Conservation (phyloP, 768 basidiomycete species). For the Boletus vinaceobasis region DNA sequence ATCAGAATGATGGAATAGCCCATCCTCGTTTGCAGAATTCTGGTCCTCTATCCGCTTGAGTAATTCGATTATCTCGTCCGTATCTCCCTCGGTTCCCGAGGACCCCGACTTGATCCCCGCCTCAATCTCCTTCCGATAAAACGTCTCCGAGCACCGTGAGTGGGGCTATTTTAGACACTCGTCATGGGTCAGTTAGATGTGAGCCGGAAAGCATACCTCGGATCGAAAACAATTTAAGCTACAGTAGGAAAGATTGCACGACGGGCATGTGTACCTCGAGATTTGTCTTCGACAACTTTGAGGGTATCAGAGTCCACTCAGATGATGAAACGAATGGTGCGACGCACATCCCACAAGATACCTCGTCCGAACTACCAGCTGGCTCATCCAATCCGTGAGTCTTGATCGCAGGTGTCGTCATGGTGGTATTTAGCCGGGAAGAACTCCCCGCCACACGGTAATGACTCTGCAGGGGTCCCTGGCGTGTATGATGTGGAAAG, state of each 20-base stretch:
- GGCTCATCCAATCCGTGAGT: conserved; percentile 13
- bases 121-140: conserved; percentile 76
- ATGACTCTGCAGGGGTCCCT: neutral
- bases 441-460: neutral
- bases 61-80: conserved; percentile 63
- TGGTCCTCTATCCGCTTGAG: conserved; percentile 73
- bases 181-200: neutral
- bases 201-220: conserved; percentile 41
- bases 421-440: neutral
- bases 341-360: conserved; percentile 47
- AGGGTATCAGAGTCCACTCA: conserved; percentile 2
- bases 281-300: conserved; percentile 71
- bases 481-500: neutral
- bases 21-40: conserved; percentile 36
- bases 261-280: conserved; percentile 78
- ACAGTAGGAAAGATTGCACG: conserved; percentile 80
- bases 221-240: conserved; percentile 77
- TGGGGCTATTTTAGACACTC: conserved; percentile 43
- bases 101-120: conserved; percentile 54
- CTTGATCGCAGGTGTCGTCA: conserved; percentile 16
- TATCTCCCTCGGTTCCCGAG: conserved; percentile 55
- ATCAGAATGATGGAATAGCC: conserved; percentile 30
- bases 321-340: neutral
- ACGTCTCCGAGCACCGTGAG: conserved; percentile 73
- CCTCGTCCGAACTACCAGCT: neutral